A percentile compares a stretch with the other conserved stretches of the same genome.
Evolutionary conservation across 306 rosid genomes (phyloP).

Genomic region (Castanea sativa): DNA sequence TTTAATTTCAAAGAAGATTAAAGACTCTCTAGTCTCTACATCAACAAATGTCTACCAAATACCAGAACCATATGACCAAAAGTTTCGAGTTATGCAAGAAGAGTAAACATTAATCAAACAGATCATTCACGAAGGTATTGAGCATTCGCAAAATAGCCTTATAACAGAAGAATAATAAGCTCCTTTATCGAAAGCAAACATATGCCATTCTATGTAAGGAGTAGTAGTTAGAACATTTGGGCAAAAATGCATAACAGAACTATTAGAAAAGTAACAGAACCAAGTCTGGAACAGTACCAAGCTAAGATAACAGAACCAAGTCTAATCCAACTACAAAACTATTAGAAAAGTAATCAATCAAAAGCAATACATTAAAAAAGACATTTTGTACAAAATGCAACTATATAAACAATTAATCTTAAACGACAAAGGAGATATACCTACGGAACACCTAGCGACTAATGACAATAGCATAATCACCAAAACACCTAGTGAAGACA

Average conservation of each 20-base stretch:
- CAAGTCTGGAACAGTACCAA: too few relatives aligned
- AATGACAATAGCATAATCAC: slow-evolving; percentile 43
- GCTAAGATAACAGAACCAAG: too few relatives aligned
- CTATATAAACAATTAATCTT: background rate
- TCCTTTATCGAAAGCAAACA: too few relatives aligned
- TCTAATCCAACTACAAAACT: background rate
- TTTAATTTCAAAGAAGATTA: background rate
- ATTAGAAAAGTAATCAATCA: background rate
- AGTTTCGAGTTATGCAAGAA: background rate
- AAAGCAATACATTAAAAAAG: background rate
- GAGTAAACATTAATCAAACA: background rate
- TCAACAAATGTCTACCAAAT: too few relatives aligned
- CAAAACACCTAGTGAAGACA: slow-evolving; percentile 36
- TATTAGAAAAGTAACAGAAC: too few relatives aligned
- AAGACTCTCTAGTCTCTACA: background rate
- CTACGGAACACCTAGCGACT: slow-evolving; percentile 26
- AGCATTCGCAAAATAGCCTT: background rate
- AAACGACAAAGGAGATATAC: background rate
- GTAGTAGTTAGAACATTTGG: too few relatives aligned
- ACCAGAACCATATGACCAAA: too few relatives aligned
- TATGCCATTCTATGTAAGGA: too few relatives aligned
- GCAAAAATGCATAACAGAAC: too few relatives aligned
- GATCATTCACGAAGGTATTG: background rate
- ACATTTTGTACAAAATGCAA: background rate
- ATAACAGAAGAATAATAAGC: too few relatives aligned